Percentiles rank a stretch among this genome's conserved stretches.
Conservation (phyloP, 2,329 filamentous ascomycete species). For the Penicillium sclerotiorum region DNA sequence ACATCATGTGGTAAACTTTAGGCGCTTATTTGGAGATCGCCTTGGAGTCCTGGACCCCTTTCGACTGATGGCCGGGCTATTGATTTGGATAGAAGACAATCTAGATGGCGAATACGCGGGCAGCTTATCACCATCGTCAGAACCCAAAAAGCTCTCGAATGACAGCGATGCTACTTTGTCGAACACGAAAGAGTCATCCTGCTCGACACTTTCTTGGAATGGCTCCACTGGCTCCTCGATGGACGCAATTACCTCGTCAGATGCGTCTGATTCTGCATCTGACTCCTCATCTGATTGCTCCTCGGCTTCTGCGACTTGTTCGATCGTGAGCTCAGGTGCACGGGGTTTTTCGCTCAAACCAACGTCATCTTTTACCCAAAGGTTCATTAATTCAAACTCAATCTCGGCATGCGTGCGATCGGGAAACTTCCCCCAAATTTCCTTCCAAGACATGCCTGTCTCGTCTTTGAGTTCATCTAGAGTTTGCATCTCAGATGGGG, state of each 20-base stretch:
- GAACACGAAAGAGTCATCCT: neutral
- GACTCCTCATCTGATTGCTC: neutral
- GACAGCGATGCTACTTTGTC: neutral
- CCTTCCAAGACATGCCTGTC: conserved; percentile 34
- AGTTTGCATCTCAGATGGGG: conserved; percentile 28
- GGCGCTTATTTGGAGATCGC: conserved; percentile 6
- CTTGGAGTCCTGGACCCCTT: conserved; percentile 6
- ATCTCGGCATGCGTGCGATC: conserved; percentile 33
- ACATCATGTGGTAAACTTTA: neutral
- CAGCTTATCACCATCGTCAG: conserved; percentile 4
- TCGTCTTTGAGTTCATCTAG: conserved; percentile 30
- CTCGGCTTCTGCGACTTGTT: neutral
- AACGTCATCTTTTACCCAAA: conserved; percentile 31
- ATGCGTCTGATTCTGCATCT: neutral
- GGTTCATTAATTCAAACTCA: conserved; percentile 37
- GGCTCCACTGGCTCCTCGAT: too few relatives aligned
- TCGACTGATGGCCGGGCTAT: conserved; percentile 12
- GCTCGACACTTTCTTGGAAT: neutral
- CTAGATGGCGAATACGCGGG: conserved; percentile 13
- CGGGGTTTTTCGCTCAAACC: conserved; percentile 10
- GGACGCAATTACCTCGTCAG: too few relatives aligned
- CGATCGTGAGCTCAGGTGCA: neutral
- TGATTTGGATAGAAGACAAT: conserved; percentile 13
- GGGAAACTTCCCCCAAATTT: conserved; percentile 31
- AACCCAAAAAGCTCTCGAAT: conserved; percentile 2